phyloP scores from a whole-genome alignment of 345 rosid species.

The Arabidopsis suecica region DNA sequence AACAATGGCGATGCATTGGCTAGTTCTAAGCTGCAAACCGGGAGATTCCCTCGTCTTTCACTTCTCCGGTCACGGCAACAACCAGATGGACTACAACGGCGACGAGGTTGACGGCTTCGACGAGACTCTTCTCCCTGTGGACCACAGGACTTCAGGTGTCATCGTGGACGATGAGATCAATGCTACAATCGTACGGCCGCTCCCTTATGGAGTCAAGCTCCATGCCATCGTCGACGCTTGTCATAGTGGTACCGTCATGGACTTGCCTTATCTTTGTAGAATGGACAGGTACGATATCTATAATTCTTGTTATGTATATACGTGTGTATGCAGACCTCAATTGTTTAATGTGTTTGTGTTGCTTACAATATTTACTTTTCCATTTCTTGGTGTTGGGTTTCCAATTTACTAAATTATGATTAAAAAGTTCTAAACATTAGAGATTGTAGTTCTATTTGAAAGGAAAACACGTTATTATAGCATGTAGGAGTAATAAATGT shows the following conservation, averaged over 20 bases:
- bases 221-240: slow-evolving; percentile 92
- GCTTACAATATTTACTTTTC: background rate
- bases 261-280: slow-evolving; percentile 80
- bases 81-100: slow-evolving; percentile 60
- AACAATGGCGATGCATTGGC: slow-evolving; percentile 79
- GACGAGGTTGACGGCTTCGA: slow-evolving; percentile 91
- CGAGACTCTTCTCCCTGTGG: slow-evolving; percentile 85
- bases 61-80: slow-evolving; percentile 89
- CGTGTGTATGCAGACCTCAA: background rate
- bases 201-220: slow-evolving; percentile 84
- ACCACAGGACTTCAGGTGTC: slow-evolving; percentile 74
- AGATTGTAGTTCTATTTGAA: background rate
- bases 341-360: background rate
- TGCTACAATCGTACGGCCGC: slow-evolving; percentile 72
- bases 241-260: slow-evolving; percentile 90
- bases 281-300: slow-evolving; percentile 68
- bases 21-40: slow-evolving; percentile 66
- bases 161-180: slow-evolving; percentile 91
- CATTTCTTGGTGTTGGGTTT: background rate
- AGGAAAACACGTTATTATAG: background rate
- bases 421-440: background rate
- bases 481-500: background rate
- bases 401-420: background rate
- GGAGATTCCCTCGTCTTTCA: slow-evolving; percentile 93
- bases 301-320: background rate